Conservation (phyloP, 352 stramenopile species). For the Globisporangium splendens region DNA sequence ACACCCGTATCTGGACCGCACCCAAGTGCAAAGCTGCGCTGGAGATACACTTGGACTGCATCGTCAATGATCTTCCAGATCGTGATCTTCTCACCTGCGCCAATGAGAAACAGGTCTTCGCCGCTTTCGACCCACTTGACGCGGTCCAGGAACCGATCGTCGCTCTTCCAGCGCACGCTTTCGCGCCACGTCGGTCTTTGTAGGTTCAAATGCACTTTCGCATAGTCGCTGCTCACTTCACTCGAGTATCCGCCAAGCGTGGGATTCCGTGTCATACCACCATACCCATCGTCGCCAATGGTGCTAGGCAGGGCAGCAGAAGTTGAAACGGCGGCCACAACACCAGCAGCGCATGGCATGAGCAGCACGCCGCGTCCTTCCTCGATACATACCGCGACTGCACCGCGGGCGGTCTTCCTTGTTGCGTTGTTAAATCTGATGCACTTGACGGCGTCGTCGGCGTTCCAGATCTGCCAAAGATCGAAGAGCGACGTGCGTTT, state of each 20-base stretch:
- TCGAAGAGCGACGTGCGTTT: constrained; percentile 43
- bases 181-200: constrained; percentile 65
- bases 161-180: constrained; percentile 64
- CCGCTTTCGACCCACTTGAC: constrained; percentile 72
- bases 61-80: constrained; percentile 85
- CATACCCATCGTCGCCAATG: neutral
- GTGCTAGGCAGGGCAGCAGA: neutral
- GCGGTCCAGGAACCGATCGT: constrained; percentile 57
- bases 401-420: constrained; percentile 45
- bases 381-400: constrained; percentile 56
- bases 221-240: constrained; percentile 39
- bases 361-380: constrained; percentile 64
- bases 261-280: neutral
- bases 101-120: constrained; percentile 63
- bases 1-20: constrained; percentile 15
- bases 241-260: neutral
- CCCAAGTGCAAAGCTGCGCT: constrained; percentile 55
- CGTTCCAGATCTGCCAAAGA: constrained; percentile 70
- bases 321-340: neutral
- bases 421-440: constrained; percentile 48
- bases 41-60: constrained; percentile 70
- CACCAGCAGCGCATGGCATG: constrained; percentile 26
- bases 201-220: constrained; percentile 68
- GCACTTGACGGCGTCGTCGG: constrained; percentile 36
- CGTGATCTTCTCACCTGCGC: constrained; percentile 62